These are phyloP conservation scores for Dictyostelium intermedium DNA, from an alignment of 78 protist species.

Conservation along the genomic window DNA sequence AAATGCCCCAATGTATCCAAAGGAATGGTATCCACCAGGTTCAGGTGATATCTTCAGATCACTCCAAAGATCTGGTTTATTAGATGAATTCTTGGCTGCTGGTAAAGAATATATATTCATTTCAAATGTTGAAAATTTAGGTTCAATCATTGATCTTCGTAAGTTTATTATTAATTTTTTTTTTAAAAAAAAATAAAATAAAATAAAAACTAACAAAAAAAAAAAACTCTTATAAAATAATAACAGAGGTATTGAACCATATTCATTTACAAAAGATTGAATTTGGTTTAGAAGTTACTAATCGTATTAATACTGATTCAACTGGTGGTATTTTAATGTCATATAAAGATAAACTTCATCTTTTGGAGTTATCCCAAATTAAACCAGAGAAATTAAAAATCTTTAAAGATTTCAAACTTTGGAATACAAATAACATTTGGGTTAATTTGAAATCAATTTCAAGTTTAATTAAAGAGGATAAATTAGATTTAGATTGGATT, in stretches of 20 bases:
- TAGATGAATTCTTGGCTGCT: constrained; percentile 73
- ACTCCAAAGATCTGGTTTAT: constrained; percentile 78
- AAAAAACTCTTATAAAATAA: background rate
- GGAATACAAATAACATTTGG: constrained; percentile 99
- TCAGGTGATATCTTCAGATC: constrained; percentile 93
- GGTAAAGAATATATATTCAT: constrained; percentile 95
- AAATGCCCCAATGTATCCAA: constrained; percentile 25
- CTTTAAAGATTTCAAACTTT: constrained; percentile 91
- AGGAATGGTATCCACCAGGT: constrained; percentile 98
- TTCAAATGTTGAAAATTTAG: constrained; percentile 98
- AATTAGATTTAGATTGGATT: constrained; percentile 52
- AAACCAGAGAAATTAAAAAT: constrained; percentile 93
- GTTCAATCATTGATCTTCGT: constrained; percentile 93
- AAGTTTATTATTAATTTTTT: constrained; percentile 19
- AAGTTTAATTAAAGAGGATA: constrained; percentile 36
- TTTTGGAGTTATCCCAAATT: constrained; percentile 97
- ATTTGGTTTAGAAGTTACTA: constrained; percentile 95
- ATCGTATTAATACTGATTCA: constrained; percentile 94
- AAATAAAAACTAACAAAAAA: no score
- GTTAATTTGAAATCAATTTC: constrained; percentile 51
- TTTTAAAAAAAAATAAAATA: background rate
- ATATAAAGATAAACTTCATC: constrained; percentile 74
- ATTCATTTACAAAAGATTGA: constrained; percentile 61
- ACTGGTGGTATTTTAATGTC: constrained; percentile 97
- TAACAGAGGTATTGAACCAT: constrained; percentile 77